phyloP scores from a whole-genome alignment of 2,329 filamentous ascomycete species.

The Exophiala phaeomuriformis region DNA sequence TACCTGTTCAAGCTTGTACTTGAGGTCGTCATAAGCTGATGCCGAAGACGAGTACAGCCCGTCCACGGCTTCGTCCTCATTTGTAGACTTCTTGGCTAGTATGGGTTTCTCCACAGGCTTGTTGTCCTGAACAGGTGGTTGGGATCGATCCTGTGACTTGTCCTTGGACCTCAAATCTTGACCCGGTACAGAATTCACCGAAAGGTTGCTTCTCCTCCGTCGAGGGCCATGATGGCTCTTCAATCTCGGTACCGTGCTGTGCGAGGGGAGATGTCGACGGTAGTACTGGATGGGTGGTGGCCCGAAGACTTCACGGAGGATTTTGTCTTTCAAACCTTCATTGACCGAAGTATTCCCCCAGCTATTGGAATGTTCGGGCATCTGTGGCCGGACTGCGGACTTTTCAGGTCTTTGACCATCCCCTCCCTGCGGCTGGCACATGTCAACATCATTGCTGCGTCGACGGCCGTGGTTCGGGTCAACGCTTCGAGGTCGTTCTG shows the following conservation, averaged over 20 bases:
- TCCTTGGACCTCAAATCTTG: constrained; percentile 11
- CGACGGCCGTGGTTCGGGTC: constrained; percentile 29
- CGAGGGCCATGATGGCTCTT: constrained; percentile 28
- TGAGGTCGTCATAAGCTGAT: constrained; percentile 20
- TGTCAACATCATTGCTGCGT: constrained; percentile 15
- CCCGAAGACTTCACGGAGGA: constrained; percentile 84
- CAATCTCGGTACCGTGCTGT: constrained; percentile 55
- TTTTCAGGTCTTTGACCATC: not conserved
- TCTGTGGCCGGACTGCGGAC: constrained; percentile 26
- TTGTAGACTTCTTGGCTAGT: not conserved
- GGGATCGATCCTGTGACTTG: constrained; percentile 5
- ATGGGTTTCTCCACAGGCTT: constrained; percentile 2
- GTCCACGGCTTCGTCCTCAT: constrained; percentile 1
- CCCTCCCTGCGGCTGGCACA: not conserved
- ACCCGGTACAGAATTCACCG: constrained; percentile 21
- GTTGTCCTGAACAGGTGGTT: not conserved
- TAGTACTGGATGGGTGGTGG: constrained; percentile 76
- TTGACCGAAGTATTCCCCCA: constrained; percentile 95
- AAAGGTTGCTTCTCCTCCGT: constrained; percentile 32
- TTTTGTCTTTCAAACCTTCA: constrained; percentile 76
- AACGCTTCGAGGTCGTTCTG: constrained; percentile 38
- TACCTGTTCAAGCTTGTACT: constrained; percentile 32
- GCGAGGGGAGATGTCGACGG: constrained; percentile 56
- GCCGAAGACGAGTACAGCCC: constrained; percentile 21
- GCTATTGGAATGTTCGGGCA: constrained; percentile 46